phyloP scores from a whole-genome alignment of 2,329 filamentous ascomycete species.

The Paecilomyces sp. region DNA sequence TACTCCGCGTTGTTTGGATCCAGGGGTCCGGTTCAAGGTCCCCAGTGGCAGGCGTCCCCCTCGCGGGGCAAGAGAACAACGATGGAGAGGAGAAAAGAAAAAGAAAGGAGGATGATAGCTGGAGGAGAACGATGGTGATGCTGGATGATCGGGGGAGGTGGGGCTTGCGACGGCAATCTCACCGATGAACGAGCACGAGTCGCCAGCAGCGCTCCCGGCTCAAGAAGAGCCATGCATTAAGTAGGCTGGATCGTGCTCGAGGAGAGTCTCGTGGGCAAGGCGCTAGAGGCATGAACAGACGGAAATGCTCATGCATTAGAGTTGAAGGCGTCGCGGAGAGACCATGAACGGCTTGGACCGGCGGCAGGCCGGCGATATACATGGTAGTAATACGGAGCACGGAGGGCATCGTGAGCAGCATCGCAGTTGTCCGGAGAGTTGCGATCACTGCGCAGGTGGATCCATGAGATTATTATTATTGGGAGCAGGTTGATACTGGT shows the following conservation, averaged over 20 bases:
- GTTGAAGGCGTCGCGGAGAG: neutral
- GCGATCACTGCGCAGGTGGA: neutral
- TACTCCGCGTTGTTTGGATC: neutral
- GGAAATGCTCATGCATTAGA: neutral
- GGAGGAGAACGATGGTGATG: neutral
- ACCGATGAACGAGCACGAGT: neutral
- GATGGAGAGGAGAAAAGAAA: neutral
- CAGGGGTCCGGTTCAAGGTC: neutral
- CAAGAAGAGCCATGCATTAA: neutral
- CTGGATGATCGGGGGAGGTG: neutral
- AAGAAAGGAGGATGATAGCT: neutral
- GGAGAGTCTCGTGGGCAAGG: neutral
- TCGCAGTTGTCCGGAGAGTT: neutral
- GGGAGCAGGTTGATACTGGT: neutral
- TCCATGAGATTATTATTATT: neutral
- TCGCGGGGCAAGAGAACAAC: neutral
- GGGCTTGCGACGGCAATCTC: neutral
- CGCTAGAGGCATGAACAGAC: neutral
- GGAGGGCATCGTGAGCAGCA: neutral
- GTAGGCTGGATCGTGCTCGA: neutral
- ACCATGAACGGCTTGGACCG: neutral
- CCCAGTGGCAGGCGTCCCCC: neutral
- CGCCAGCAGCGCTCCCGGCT: no score
- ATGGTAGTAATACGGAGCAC: neutral
- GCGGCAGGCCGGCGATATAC: neutral